These are phyloP conservation scores for Simplicillium sp. DNA, from an alignment of 2,329 filamentous ascomycete genomes.

Conservation along the genomic window DNA sequence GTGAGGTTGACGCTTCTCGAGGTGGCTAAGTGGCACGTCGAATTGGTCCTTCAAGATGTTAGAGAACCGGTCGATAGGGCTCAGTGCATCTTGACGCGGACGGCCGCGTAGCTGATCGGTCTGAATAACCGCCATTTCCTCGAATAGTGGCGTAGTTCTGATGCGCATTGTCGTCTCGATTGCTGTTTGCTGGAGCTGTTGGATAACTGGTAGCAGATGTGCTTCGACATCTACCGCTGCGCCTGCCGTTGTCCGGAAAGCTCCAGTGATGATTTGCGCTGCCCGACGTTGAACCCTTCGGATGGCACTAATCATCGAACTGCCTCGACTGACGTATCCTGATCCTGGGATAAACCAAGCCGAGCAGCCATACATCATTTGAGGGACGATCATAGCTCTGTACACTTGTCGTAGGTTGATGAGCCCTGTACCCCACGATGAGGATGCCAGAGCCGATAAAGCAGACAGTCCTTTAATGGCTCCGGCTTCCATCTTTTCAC, in stretches of 20 bases:
- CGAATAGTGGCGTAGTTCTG: conserved; percentile 8
- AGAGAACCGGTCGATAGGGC: conserved; percentile 6
- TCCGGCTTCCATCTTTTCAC: conserved; percentile 10
- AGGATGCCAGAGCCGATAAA: conserved; percentile 13
- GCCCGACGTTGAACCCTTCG: conserved; percentile 13
- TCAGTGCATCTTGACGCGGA: background rate
- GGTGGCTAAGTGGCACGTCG: conserved; percentile 4
- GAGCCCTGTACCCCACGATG: conserved; percentile 12
- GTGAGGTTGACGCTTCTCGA: conserved; percentile 7
- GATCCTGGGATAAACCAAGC: conserved; percentile 12
- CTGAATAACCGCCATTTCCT: conserved; percentile 5
- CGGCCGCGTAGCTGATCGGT: too few species aligned
- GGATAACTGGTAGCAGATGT: conserved; percentile 12
- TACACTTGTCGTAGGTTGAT: conserved; percentile 16
- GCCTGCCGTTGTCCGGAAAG: conserved; percentile 13
- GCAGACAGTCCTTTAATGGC: conserved; percentile 12
- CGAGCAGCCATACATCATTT: conserved; percentile 17
- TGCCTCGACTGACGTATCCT: conserved; percentile 4
- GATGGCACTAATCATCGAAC: conserved; percentile 6
- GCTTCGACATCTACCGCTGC: conserved; percentile 16
- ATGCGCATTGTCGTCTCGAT: conserved; percentile 14
- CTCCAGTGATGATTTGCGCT: conserved; percentile 16
- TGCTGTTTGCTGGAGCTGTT: conserved; percentile 12
- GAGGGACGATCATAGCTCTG: conserved; percentile 12
- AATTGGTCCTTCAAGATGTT: conserved; percentile 4